Base-by-base conservation (phyloP, 2,329 filamentous ascomycete species). In the Cadophora sp. region DNA sequence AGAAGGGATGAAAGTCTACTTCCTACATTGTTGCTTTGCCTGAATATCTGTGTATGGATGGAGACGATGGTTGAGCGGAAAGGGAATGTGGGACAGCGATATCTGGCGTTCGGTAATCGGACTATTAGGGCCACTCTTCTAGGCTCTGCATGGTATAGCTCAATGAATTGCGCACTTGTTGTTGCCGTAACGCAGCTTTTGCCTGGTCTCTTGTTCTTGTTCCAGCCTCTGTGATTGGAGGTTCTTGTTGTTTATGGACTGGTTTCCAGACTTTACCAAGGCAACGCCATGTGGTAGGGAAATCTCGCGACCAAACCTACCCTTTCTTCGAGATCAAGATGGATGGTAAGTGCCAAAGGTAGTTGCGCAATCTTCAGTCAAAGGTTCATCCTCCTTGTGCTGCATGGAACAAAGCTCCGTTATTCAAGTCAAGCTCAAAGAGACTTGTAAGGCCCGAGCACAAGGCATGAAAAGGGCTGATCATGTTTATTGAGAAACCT, bases 21-120 rank as follows among this genome's bases (percentile, higher is more conserved):
- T 27, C 56, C 31, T 59, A 59, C 31, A 24, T 24, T 59, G 27
- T 43, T 59, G 31, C 56, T 59, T 40, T 59, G 22, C 56, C 22
- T 37, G 31, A 40, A 4, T 40, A 43, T 59, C n/a, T 16, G 31
- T 43, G 56, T n/a, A 9, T 26, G n/a, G 34, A 26, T 48, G 31
- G 22, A 24, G 29, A 27, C 22, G 8, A 43, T 16, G 40, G 40
- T 5, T 48, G 56, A n/a, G 19, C 8, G 56, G 27, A 4, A 43
- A 37, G 55, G 55, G 31, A 12, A 4, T 2, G 29, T 34, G n/a
- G 34, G 14, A 43, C 34, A 11, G 31, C 56, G 34, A n/a, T 26
- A 26, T 59, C 22, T 40, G 56, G 56, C 56, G 31, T 40, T 27
- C 4, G 9, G 56, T 34, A 59, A 16, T 26, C 27, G 51, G 51